These are phyloP conservation scores for Salvia splendens DNA, from an alignment of 257 asterid genomes.

Conservation along the genomic window DNA sequence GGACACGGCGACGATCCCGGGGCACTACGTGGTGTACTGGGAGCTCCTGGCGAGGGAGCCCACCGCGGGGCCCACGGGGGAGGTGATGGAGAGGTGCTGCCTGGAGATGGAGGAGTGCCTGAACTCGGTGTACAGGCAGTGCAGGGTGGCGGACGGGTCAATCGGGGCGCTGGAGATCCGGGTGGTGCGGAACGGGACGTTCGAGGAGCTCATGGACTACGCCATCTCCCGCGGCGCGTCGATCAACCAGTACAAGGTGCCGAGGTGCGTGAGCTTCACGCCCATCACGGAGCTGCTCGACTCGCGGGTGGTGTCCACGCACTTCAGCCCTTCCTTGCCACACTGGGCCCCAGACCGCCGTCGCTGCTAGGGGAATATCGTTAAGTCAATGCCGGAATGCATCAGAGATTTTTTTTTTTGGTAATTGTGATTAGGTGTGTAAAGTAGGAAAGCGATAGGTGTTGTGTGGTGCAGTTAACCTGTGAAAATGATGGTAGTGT, in stretches of 20 bases:
- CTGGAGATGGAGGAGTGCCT: conserved; percentile 87
- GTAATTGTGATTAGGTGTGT: conserved; percentile 52
- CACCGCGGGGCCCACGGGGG: conserved; percentile 43
- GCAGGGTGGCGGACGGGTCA: conserved; percentile 83
- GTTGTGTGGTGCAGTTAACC: conserved; percentile 44
- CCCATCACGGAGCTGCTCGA: conserved; percentile 90
- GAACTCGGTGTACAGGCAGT: conserved; percentile 91
- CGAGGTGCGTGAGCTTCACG: conserved; percentile 79
- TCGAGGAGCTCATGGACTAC: conserved; percentile 93
- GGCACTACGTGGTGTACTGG: conserved; percentile 92
- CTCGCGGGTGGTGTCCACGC: conserved; percentile 77
- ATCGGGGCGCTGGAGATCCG: conserved; percentile 94
- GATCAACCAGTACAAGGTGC: conserved; percentile 92
- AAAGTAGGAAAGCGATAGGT: conserved; percentile 67
- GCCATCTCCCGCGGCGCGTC: conserved; percentile 97
- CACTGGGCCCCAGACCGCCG: conserved; percentile 82
- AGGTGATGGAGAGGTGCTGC: conserved; percentile 62
- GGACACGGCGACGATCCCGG: conserved; percentile 82
- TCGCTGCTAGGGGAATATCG: conserved; percentile 31
- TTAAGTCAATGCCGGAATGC: conserved; percentile 33
- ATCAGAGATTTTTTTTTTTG: conserved; percentile 30
- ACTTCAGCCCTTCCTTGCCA: conserved; percentile 88
- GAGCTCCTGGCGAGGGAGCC: conserved; percentile 69
- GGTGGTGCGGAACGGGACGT: conserved; percentile 82
- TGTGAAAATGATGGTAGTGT: conserved; percentile 58